Evolutionary conservation across 1,284 basidiomycete species (phyloP).

Genomic region (Leucoagaricus sp.): DNA sequence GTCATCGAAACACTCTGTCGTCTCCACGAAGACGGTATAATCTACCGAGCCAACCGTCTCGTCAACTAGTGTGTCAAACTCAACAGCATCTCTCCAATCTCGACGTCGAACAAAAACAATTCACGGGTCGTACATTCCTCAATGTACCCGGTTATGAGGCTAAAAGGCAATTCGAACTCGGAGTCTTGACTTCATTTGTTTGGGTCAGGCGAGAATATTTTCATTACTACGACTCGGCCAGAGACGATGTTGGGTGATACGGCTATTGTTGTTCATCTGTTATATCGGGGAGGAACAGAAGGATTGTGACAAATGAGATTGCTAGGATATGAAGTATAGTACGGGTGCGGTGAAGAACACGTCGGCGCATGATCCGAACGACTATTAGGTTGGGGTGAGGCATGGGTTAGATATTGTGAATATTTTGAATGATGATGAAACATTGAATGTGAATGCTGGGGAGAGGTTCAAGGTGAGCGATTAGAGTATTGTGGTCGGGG

Average conservation of each 20-base stretch:
- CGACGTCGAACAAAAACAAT: conserved; percentile 95
- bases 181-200: conserved; percentile 94
- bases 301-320: conserved; percentile 86
- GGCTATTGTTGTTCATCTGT: conserved; percentile 98
- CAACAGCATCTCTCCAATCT: conserved; percentile 96
- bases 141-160: conserved; percentile 92
- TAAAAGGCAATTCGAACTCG: conserved; percentile 97
- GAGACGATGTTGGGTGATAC: conserved; percentile 99
- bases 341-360: conserved; percentile 99
- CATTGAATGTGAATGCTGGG: conserved; percentile 91
- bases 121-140: conserved; percentile 87
- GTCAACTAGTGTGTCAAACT: conserved; percentile 99
- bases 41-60: conserved; percentile 96
- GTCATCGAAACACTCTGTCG: conserved; percentile 93
- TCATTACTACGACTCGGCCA: conserved; percentile 96
- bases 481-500: not conserved
- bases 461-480: conserved; percentile 64
- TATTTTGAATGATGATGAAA: conserved; percentile 97
- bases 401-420: conserved; percentile 95
- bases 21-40: conserved; percentile 89
- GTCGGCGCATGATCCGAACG: conserved; percentile 98
- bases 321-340: conserved; percentile 94
- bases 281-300: conserved; percentile 76
- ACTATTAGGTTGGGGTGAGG: conserved; percentile 92
- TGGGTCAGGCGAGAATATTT: conserved; percentile 92